These are phyloP conservation scores for Peronospora farinosa DNA, from an alignment of 352 stramenopile genomes.

Conservation along the genomic window DNA sequence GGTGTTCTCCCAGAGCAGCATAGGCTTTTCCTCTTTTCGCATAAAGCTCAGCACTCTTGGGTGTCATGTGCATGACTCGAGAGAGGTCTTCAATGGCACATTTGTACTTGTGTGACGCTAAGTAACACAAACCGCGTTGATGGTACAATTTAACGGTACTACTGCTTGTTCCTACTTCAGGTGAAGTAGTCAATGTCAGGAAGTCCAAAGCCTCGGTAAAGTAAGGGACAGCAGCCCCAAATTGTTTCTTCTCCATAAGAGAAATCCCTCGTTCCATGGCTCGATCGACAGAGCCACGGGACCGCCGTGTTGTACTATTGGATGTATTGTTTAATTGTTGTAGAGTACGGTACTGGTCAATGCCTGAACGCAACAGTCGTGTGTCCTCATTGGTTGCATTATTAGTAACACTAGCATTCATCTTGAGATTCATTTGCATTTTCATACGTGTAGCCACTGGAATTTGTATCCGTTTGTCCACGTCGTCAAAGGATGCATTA, in stretches of 20 bases:
- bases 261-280: slow-evolving; percentile 33
- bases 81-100: slow-evolving; percentile 70
- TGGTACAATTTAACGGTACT: slow-evolving; percentile 52
- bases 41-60: slow-evolving; percentile 60
- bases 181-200: slow-evolving; percentile 8
- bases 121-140: slow-evolving; percentile 53
- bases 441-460: slow-evolving; percentile 46
- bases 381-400: slow-evolving; percentile 12
- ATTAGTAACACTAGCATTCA: slow-evolving; percentile 13
- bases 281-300: slow-evolving; percentile 8
- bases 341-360: slow-evolving; percentile 64
- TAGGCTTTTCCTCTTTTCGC: slow-evolving; percentile 58
- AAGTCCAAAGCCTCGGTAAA: slow-evolving; percentile 46
- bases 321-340: slow-evolving; percentile 25
- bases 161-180: slow-evolving; percentile 6
- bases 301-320: slow-evolving; percentile 5
- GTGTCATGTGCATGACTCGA: slow-evolving; percentile 57
- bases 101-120: slow-evolving; percentile 49
- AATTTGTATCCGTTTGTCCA: slow-evolving; percentile 71
- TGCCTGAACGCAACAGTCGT: slow-evolving; percentile 44
- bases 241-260: slow-evolving; percentile 57
- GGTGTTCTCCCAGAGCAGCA: slow-evolving; percentile 44
- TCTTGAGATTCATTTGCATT: slow-evolving; percentile 42
- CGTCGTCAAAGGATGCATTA: slow-evolving; percentile 36
- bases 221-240: slow-evolving; percentile 44